A percentile compares a stretch with the other conserved stretches of the same genome.
Evolutionary conservation across 371 early-diverging fungal species (phyloP).

Genomic region (Cokeromyces recurvatus): DNA sequence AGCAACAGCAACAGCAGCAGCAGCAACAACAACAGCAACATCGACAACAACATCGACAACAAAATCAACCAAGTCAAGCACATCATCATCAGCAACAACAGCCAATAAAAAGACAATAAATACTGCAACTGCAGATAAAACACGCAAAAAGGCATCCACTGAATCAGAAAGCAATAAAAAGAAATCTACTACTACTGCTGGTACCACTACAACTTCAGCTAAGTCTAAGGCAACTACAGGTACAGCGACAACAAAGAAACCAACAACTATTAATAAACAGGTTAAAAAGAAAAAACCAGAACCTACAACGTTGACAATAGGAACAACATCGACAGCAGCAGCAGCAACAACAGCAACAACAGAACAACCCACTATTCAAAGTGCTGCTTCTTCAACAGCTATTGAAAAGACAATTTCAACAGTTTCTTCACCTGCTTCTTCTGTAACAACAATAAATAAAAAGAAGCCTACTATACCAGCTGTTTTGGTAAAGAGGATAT

Average conservation of each 20-base stretch:
- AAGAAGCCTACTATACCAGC: no score
- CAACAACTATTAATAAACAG: neutral
- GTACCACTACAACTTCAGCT: neutral
- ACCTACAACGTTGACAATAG: neutral
- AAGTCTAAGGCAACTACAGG: neutral
- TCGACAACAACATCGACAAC: neutral
- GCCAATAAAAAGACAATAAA: neutral
- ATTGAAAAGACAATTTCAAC: no score
- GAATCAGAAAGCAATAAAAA: neutral
- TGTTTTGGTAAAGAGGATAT: no score
- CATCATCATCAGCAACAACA: neutral
- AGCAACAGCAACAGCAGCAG: slow-evolving; percentile 1
- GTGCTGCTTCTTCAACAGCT: neutral
- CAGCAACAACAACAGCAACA: neutral
- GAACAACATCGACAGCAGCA: no score
- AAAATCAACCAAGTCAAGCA: neutral
- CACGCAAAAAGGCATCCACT: neutral
- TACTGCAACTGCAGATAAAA: no score
- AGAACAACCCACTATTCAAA: neutral
- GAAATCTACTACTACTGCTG: neutral
- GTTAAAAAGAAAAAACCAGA: slow-evolving; percentile 1
- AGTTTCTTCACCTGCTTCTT: no score
- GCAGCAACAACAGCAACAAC: neutral
- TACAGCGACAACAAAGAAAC: neutral
- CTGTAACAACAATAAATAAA: no score